Evolutionary conservation across 2,329 filamentous ascomycete genomes (phyloP).

Genomic region (Fusarium albosuccineum): DNA sequence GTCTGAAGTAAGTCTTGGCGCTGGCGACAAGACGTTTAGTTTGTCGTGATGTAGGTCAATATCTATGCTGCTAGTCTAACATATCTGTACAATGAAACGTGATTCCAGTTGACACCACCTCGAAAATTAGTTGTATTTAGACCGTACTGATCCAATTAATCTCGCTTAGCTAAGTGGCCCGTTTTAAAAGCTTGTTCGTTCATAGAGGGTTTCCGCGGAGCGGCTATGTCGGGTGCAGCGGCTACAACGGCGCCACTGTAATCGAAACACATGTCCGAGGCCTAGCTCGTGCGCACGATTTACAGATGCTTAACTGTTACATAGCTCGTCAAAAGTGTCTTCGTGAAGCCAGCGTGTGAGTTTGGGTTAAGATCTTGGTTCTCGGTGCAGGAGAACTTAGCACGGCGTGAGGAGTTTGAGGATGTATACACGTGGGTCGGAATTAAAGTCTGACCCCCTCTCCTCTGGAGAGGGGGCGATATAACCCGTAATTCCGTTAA

Average conservation of each 20-base stretch:
- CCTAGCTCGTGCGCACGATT: too few relatives aligned
- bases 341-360: neutral
- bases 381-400: too few relatives aligned
- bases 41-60: neutral
- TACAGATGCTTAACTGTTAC: too few relatives aligned
- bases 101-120: neutral
- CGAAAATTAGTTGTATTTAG: neutral
- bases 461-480: too few relatives aligned
- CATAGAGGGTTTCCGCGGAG: neutral
- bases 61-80: neutral
- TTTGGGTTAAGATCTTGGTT: too few relatives aligned
- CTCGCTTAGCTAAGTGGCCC: neutral
- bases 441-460: too few relatives aligned
- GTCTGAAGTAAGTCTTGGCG: neutral
- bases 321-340: too few relatives aligned
- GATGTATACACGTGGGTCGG: too few relatives aligned
- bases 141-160: neutral
- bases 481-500: too few relatives aligned
- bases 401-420: too few relatives aligned
- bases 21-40: neutral
- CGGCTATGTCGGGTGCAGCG: neutral
- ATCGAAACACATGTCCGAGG: neutral
- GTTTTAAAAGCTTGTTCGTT: neutral
- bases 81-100: neutral
- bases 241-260: neutral